Percentiles rank a stretch among this genome's conserved stretches.
Evolutionary conservation across 1,139 yeast genomes (phyloP).

Genomic region (Blastobotrys indianensis): DNA sequence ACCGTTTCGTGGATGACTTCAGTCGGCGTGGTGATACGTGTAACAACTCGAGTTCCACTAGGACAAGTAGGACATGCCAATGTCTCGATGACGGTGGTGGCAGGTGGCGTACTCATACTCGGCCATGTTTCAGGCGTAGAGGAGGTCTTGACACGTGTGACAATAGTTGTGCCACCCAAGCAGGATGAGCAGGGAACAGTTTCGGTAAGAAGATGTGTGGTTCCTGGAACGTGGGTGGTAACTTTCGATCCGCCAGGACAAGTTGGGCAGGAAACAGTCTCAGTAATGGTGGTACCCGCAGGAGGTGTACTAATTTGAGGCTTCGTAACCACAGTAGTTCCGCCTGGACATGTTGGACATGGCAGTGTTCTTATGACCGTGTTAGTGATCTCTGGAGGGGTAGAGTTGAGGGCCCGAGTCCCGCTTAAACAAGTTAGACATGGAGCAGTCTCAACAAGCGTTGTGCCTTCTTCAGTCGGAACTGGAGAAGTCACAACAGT

Average conservation of each 20-base stretch:
- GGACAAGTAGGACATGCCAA: not conserved
- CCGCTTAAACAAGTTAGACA: not conserved
- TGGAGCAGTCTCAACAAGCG: not conserved
- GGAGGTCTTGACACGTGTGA: not conserved
- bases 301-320: not conserved
- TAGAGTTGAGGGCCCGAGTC: too few species aligned
- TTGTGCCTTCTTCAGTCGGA: not conserved
- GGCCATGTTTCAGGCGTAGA: too few species aligned
- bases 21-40: not conserved
- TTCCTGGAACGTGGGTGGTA: not conserved
- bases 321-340: not conserved
- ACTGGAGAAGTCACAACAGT: slow-evolving; percentile 6
- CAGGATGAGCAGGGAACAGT: slow-evolving; percentile 9
- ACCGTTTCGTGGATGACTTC: not conserved
- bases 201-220: not conserved
- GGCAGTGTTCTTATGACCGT: too few species aligned
- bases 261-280: slow-evolving; percentile 7
- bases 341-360: not conserved
- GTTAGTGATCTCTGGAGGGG: too few species aligned
- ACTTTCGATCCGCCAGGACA: slow-evolving; percentile 8
- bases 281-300: not conserved
- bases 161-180: not conserved
- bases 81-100: not conserved
- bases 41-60: not conserved
- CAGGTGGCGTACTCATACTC: slow-evolving; percentile 2